Percentiles rank a stretch among this genome's conserved stretches.
Conservation (phyloP, 148 eudicot genomes). For the Camellia granthamiana region DNA sequence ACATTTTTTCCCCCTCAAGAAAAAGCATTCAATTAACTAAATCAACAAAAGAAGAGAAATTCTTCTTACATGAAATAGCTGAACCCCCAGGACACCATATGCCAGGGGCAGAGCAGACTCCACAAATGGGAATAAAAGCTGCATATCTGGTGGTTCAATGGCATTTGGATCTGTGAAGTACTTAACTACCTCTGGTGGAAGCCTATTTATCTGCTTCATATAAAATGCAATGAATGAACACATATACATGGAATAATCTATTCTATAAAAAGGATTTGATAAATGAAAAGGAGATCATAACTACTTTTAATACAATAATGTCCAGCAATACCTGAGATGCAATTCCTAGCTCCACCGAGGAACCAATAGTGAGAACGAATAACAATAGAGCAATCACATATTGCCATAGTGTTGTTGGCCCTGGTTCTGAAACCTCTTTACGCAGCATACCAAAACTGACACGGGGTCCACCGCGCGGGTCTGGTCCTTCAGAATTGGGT, state of each 20-base stretch:
- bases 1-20: not conserved
- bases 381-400: too few relatives aligned
- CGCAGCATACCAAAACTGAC: too few relatives aligned
- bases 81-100: conserved; percentile 93
- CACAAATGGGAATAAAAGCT: conserved; percentile 80
- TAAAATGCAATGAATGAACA: not conserved
- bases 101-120: conserved; percentile 96
- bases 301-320: conserved; percentile 5
- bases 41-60: not conserved
- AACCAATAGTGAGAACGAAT: too few relatives aligned
- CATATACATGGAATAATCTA: conserved; percentile 2
- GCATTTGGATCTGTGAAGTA: conserved; percentile 99
- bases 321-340: conserved; percentile 67
- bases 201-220: conserved; percentile 70
- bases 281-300: not conserved
- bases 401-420: too few relatives aligned
- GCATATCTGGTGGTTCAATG: conserved; percentile 94
- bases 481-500: too few relatives aligned
- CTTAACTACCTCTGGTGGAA: conserved; percentile 94
- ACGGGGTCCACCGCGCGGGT: too few relatives aligned
- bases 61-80: conserved; percentile 78
- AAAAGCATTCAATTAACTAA: not conserved
- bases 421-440: too few relatives aligned
- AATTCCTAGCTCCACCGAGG: too few relatives aligned
- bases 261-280: not conserved